Evolutionary conservation across 202 grass and related monocot species (phyloP).

Genomic region (Dendrocalamus latiflorus): DNA sequence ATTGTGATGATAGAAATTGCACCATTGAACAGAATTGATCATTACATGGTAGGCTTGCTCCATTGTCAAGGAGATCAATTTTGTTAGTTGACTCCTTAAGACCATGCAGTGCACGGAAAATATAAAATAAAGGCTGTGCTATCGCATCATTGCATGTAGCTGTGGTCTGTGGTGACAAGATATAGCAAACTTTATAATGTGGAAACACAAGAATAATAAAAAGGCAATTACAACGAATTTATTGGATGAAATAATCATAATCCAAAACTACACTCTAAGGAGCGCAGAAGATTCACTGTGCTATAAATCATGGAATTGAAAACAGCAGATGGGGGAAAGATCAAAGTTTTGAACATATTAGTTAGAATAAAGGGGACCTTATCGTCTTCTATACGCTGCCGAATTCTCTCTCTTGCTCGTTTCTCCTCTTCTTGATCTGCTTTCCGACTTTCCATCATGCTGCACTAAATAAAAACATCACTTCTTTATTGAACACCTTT

Average conservation of each 20-base stretch:
- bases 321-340: background rate
- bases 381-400: background rate
- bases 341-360: background rate
- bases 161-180: background rate
- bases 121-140: background rate
- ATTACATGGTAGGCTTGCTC: conserved; percentile 1
- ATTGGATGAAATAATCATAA: background rate
- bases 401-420: no score
- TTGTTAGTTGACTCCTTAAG: background rate
- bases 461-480: no score
- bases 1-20: background rate
- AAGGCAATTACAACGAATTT: background rate
- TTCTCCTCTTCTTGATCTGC: no score
- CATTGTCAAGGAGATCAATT: background rate
- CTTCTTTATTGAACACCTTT: no score
- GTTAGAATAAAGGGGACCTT: conserved; percentile 47
- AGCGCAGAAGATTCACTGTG: background rate
- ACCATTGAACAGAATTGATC: background rate
- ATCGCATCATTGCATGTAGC: background rate
- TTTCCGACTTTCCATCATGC: no score
- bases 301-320: background rate
- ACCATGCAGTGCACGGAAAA: background rate
- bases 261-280: background rate
- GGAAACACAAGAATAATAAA: background rate
- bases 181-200: background rate